These are phyloP conservation scores for Acanthamoeba culbertsoni DNA, from an alignment of 208 protist genomes.

Conservation along the genomic window DNA sequence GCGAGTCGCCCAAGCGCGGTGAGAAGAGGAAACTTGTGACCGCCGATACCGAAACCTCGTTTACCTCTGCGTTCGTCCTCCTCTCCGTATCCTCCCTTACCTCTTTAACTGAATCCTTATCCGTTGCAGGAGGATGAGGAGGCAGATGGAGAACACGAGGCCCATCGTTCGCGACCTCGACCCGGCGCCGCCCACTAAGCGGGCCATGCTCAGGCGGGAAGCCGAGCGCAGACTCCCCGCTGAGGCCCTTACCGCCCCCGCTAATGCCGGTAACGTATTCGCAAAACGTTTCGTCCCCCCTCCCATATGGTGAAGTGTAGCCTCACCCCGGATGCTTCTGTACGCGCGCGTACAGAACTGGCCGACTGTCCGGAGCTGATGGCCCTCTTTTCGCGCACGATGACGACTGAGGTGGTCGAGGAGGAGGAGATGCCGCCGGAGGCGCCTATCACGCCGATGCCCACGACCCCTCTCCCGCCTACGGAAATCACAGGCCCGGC, in stretches of 20 bases:
- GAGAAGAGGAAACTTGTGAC: slow-evolving; percentile 20
- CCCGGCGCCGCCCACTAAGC: slow-evolving; percentile 54
- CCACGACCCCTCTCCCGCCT: neutral
- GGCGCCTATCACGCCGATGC: neutral
- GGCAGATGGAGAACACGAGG: neutral
- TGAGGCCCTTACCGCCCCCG: slow-evolving; percentile 10
- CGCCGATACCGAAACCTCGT: neutral
- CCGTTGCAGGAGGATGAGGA: slow-evolving; percentile 8
- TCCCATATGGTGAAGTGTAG: neutral
- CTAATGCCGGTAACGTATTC: neutral
- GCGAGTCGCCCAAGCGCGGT: slow-evolving; percentile 31
- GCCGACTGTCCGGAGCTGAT: slow-evolving; percentile 2
- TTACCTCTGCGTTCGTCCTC: neutral
- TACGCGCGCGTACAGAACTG: neutral
- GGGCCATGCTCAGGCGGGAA: slow-evolving; percentile 61
- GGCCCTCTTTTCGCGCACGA: slow-evolving; percentile 21
- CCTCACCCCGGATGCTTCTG: neutral
- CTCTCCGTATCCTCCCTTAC: neutral
- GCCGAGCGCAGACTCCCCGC: neutral
- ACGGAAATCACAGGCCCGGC: neutral
- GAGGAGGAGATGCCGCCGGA: neutral
- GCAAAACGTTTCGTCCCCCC: neutral
- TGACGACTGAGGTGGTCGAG: slow-evolving; percentile 46
- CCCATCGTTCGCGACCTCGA: slow-evolving; percentile 63
- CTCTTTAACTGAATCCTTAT: too few relatives aligned